Evolutionary conservation across 208 protist genomes (phyloP).

Genomic region (Trichomonas tenax): DNA sequence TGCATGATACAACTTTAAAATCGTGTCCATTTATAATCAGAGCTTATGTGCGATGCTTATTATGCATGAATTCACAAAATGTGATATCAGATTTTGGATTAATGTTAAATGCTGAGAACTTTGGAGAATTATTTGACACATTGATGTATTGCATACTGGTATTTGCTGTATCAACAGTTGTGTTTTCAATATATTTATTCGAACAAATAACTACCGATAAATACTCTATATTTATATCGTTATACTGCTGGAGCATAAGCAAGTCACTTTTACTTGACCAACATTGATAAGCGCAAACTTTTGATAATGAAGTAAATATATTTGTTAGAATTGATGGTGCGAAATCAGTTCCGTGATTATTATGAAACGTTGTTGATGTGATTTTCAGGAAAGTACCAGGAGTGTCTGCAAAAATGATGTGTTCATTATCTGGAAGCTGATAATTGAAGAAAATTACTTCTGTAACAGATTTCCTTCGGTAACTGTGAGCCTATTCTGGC

Average conservation of each 20-base stretch:
- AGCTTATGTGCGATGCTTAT: background rate
- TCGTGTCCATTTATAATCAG: background rate
- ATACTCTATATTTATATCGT: background rate
- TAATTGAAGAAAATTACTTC: too few species aligned
- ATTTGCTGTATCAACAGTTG: background rate
- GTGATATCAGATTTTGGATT: background rate
- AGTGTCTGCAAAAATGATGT: background rate
- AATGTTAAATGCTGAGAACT: background rate
- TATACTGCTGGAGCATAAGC: background rate
- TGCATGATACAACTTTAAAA: background rate
- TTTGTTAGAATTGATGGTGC: background rate
- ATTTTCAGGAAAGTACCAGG: background rate
- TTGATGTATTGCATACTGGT: background rate
- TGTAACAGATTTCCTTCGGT: too few species aligned
- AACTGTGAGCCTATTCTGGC: too few species aligned
- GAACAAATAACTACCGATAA: background rate
- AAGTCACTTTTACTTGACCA: background rate
- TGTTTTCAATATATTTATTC: background rate
- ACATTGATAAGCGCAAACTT: background rate
- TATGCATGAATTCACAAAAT: background rate
- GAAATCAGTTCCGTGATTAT: background rate
- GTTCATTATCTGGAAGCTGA: background rate
- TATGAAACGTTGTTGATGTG: background rate
- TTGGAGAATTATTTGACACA: background rate
- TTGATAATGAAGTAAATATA: background rate